Conservation (phyloP, 2,329 filamentous ascomycete species). For the Fusarium dimerum region DNA sequence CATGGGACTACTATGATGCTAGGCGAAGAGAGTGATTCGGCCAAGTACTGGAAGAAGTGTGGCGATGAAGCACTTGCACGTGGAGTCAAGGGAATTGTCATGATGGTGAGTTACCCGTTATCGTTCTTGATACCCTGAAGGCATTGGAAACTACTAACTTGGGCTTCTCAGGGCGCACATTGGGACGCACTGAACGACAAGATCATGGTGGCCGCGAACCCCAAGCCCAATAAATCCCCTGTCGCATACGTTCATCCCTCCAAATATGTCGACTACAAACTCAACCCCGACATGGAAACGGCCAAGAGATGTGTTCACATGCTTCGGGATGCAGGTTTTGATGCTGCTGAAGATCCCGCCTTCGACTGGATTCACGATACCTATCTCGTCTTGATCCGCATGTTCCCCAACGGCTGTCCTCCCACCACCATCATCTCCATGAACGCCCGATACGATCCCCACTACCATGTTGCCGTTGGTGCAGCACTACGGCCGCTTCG, state of each 20-base stretch:
- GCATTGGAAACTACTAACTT: too few species aligned
- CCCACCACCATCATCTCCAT: constrained; percentile 53
- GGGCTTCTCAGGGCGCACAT: constrained; percentile 52
- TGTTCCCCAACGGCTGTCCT: constrained; percentile 65
- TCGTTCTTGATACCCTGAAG: too few species aligned
- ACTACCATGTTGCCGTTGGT: constrained; percentile 25
- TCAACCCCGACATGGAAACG: constrained; percentile 59
- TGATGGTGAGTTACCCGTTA: too few species aligned
- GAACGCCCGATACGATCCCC: constrained; percentile 25
- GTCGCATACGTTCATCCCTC: constrained; percentile 67
- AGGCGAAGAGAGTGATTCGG: constrained; percentile 62
- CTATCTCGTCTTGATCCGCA: constrained; percentile 67
- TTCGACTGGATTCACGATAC: constrained; percentile 77
- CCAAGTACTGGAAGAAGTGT: constrained; percentile 65
- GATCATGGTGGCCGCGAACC: constrained; percentile 63
- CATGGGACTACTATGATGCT: constrained; percentile 75
- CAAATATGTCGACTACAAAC: constrained; percentile 64
- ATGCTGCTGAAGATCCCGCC: constrained; percentile 49
- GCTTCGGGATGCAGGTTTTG: constrained; percentile 53
- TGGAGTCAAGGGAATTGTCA: constrained; percentile 42
- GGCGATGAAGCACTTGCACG: constrained; percentile 55
- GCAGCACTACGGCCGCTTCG: constrained; percentile 10
- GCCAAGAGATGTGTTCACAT: constrained; percentile 51
- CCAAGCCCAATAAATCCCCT: constrained; percentile 59
- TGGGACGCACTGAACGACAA: constrained; percentile 60